Conservation (phyloP, 2,329 filamentous ascomycete genomes). For the Beauveria sp. region DNA sequence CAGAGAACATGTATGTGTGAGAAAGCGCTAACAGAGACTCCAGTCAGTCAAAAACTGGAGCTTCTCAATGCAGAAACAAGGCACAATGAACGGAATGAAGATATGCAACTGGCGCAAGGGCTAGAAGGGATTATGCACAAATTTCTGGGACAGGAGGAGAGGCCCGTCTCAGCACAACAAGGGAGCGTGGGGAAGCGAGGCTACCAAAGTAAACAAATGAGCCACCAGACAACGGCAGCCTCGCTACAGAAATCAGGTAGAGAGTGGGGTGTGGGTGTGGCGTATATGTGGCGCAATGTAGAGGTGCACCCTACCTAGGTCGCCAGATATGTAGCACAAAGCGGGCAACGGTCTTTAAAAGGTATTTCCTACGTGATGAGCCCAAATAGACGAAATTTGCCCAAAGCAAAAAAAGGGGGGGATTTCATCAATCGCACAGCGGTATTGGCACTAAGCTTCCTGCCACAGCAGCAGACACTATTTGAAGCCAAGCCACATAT, state of each 20-base stretch:
- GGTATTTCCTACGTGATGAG: too few relatives aligned
- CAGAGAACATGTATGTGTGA: constrained; percentile 5
- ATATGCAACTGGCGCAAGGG: neutral
- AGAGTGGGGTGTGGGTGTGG: neutral
- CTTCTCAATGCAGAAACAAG: neutral
- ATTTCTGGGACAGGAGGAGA: neutral
- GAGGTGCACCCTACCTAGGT: too few relatives aligned
- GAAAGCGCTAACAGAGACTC: neutral
- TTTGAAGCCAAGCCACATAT: too few relatives aligned
- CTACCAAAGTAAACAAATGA: constrained; percentile 14
- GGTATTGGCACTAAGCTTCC: too few relatives aligned
- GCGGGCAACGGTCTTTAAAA: too few relatives aligned
- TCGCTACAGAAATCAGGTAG: neutral
- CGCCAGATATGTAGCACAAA: too few relatives aligned
- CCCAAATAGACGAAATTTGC: too few relatives aligned
- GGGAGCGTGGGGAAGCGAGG: neutral
- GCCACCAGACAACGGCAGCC: constrained; percentile 11
- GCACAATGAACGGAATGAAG: neutral
- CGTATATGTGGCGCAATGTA: neutral
- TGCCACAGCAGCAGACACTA: too few relatives aligned
- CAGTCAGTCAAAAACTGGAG: constrained; percentile 3
- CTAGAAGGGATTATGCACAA: neutral
- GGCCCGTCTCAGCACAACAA: neutral
- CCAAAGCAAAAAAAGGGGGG: too few relatives aligned
- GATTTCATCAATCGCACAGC: too few relatives aligned